Evolutionary conservation across 768 basidiomycete genomes (phyloP), one percentile per base, ranked within the genome.

Genomic region (Suillus americanus): DNA sequence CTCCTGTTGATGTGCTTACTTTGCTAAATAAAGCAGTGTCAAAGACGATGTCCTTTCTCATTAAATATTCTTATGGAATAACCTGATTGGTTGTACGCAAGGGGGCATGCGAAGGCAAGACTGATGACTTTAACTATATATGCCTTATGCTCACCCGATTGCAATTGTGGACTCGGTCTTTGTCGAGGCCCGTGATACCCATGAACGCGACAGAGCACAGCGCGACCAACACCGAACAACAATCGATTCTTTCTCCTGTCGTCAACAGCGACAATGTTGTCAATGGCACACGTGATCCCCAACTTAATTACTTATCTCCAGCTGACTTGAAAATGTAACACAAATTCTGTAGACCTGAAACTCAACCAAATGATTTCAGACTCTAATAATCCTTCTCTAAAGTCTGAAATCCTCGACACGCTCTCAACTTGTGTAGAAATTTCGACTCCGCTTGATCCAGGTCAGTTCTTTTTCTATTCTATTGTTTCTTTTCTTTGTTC

Each of bases 171-270:
- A 30, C 28, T 30, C 28, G 2, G 28, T 30, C 28, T 30, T 30
- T 30, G 28, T 30, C 28, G 28, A 30, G 28, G 28, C 28, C 28
- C 3, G 28, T 30, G 28, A 30, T 30, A 79, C 82, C 81, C 81
- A 89, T 89, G 88, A 83, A 82, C 84, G 83, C 83, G 83, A 71
- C 73, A 64, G 71, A 76, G 69, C 68, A 64, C 73, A 62, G 66
- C 70, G 71, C 75, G 75, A 74, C 70, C 73, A 62, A 68, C 67
- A 65, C 68, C 70, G 70, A 67, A 69, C 55, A 62, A 74, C 75
- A 71, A 74, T 73, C 69, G 3, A 37, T 55, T 55, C 20, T 55
- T 20, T 54, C 67, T 40, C 16, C 71, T 33, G 50, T 38, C 66
- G 60, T 60, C 46, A 51, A 64, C 55, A 65, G 65, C 62, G 64